Conservation (phyloP, 1,139 yeast genomes). For the Yamadazyma trypodendri region DNA sequence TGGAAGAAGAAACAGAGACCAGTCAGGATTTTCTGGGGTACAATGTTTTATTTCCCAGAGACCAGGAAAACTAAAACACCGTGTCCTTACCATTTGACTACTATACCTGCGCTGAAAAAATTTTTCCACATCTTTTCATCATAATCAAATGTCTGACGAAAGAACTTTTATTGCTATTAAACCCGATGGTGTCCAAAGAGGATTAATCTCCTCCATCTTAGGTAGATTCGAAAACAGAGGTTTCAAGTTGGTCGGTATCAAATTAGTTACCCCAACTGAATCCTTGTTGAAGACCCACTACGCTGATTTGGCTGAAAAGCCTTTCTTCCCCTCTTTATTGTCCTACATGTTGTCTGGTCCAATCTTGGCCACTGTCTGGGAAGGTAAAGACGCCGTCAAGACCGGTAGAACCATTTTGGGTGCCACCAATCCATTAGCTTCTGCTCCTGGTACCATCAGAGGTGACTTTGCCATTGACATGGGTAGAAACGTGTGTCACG, state of each 20-base stretch:
- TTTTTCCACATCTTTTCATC: slow-evolving; percentile 7
- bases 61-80: no score
- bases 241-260: slow-evolving; percentile 94
- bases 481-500: slow-evolving; percentile 99
- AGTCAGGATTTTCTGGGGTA: no score
- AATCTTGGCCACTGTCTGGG: slow-evolving; percentile 99
- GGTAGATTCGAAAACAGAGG: slow-evolving; percentile 97
- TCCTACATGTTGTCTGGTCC: slow-evolving; percentile 99
- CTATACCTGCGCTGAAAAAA: slow-evolving; percentile 5
- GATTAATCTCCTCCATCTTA: slow-evolving; percentile 84
- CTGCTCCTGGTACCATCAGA: slow-evolving; percentile 99
- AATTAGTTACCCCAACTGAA: slow-evolving; percentile 87
- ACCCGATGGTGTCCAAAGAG: slow-evolving; percentile 99
- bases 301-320: slow-evolving; percentile 91
- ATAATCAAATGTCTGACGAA: slow-evolving; percentile 55
- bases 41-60: no score
- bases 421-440: slow-evolving; percentile 97
- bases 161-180: slow-evolving; percentile 99
- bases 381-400: slow-evolving; percentile 99
- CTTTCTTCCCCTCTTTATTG: slow-evolving; percentile 95
- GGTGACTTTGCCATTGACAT: slow-evolving; percentile 95
- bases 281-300: slow-evolving; percentile 88
- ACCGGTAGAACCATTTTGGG: slow-evolving; percentile 98
- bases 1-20: no score
- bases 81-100: no score